Base-by-base conservation (phyloP, 306 rosid genomes). In the Prunus mongolica region DNA sequence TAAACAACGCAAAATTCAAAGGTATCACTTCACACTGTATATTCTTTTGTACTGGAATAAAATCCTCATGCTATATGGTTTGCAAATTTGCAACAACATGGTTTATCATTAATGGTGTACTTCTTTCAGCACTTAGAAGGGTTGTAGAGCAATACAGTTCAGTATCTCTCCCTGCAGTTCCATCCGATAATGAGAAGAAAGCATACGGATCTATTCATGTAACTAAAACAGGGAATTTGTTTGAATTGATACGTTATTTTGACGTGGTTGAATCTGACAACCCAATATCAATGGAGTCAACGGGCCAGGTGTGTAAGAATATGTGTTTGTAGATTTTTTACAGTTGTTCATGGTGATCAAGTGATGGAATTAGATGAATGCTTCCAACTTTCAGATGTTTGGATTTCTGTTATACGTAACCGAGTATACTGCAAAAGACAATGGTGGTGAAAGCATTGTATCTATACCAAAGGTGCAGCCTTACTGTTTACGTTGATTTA, bases 231-330 rank as follows among this genome's bases (percentile, higher is more conserved):
- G 78, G 82, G 73, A 82, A 57, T 63, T 83, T 95, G 67, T 88
- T 92, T 73, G 92, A 94, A 73, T 85, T 83, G 75, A 78, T 86
- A 18, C 73, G 83, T 78, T 64, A 88, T 44, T 65, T 86, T 73
- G 76, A 79, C 8, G 77, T 74, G 67, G 81, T 85, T 81, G 82
- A 82, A 84, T 89, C 93, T 30, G 86, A 92, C 84, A 81, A 78
- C 58, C 98, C 98, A 24, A 65, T 83, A 80, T 73, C 98, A 80
- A 90, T 95, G 98, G 96, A 95, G 81, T 73, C 88, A 58, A 80
- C 80, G 63, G 93, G 89, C 82, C 97, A 92, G 98, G 98, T 95
- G 75, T 47, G 81, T 79, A 56, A 16, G 6, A 75, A 28, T 82
- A 45, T 69, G 41, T 45, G 12, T 60, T 32, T 46, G 16, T 78